phyloP scores from a whole-genome alignment of 2,329 filamentous ascomycete species.

The Zalaria obscura region DNA sequence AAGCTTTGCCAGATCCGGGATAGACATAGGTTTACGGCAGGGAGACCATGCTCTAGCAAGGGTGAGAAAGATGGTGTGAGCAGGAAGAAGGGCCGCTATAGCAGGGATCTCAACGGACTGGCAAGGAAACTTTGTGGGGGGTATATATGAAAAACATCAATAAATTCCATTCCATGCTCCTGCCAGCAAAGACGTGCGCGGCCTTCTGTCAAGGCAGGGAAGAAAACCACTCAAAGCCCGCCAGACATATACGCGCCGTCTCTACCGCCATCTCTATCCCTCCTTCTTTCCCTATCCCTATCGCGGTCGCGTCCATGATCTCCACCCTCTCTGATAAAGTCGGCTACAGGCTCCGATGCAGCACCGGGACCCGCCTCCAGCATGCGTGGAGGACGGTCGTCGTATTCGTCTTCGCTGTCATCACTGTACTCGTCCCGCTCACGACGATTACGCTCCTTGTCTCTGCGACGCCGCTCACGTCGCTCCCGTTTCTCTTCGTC shows the following conservation, averaged over 20 bases:
- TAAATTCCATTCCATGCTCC: too few relatives aligned
- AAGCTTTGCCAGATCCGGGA: too few relatives aligned
- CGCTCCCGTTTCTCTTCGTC: slow-evolving; percentile 11
- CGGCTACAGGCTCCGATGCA: not conserved
- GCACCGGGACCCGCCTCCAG: slow-evolving; percentile 15
- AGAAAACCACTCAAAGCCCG: slow-evolving; percentile 6
- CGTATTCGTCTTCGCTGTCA: slow-evolving; percentile 19
- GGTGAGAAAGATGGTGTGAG: too few relatives aligned
- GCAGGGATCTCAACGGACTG: too few relatives aligned
- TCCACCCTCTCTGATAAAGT: slow-evolving; percentile 3
- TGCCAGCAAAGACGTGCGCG: too few relatives aligned
- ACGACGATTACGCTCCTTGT: slow-evolving; percentile 12
- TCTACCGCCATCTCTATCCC: slow-evolving; percentile 10
- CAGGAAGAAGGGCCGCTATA: too few relatives aligned
- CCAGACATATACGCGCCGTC: slow-evolving; percentile 14
- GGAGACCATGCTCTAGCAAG: too few relatives aligned
- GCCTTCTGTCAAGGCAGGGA: too few relatives aligned
- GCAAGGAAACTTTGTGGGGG: too few relatives aligned
- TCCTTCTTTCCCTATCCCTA: slow-evolving; percentile 9
- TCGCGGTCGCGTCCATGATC: slow-evolving; percentile 4
- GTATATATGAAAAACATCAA: too few relatives aligned
- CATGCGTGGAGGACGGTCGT: slow-evolving; percentile 14
- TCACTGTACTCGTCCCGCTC: slow-evolving; percentile 19
- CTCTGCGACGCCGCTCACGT: slow-evolving; percentile 9
- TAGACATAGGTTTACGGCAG: too few relatives aligned